Evolutionary conservation across 2,329 filamentous ascomycete species (phyloP).

Genomic region (Penicillium nordicum): DNA sequence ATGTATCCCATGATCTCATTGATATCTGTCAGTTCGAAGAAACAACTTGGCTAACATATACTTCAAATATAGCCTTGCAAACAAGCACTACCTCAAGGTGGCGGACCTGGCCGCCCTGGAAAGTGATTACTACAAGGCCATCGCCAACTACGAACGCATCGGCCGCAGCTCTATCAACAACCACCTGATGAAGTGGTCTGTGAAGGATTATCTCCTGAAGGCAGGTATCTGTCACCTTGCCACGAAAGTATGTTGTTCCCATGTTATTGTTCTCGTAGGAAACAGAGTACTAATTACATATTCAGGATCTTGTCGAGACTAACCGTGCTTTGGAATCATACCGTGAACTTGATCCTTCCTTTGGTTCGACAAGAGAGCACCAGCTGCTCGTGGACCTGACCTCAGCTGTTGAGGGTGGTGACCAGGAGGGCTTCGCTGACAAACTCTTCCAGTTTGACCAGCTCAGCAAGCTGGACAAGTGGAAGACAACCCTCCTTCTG

Average conservation of each 20-base stretch:
- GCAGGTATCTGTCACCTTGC: slow-evolving; percentile 86
- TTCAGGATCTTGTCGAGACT: slow-evolving; percentile 69
- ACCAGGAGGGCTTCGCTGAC: slow-evolving; percentile 79
- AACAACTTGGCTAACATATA: not conserved
- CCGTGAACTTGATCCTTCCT: slow-evolving; percentile 72
- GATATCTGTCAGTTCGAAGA: not conserved
- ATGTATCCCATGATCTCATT: slow-evolving; percentile 22
- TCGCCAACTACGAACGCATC: slow-evolving; percentile 79
- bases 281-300: slow-evolving; percentile 2
- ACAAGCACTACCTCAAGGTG: slow-evolving; percentile 90
- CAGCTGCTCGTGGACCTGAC: slow-evolving; percentile 75
- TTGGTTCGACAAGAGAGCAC: slow-evolving; percentile 73
- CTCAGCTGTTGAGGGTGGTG: slow-evolving; percentile 70
- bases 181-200: slow-evolving; percentile 87
- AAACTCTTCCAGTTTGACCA: slow-evolving; percentile 88
- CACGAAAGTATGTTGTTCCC: slow-evolving; percentile 43
- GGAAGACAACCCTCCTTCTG: slow-evolving; percentile 86
- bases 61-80: slow-evolving; percentile 63
- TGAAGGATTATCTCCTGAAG: slow-evolving; percentile 95
- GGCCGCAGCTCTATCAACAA: slow-evolving; percentile 75
- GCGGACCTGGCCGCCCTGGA: slow-evolving; percentile 82
- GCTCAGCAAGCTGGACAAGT: slow-evolving; percentile 90
- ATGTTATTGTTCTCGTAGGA: not conserved
- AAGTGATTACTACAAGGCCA: slow-evolving; percentile 78
- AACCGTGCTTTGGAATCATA: slow-evolving; percentile 80